Evolutionary conservation across 2,329 filamentous ascomycete genomes (phyloP).

Genomic region (Hymenoscyphus albidus): DNA sequence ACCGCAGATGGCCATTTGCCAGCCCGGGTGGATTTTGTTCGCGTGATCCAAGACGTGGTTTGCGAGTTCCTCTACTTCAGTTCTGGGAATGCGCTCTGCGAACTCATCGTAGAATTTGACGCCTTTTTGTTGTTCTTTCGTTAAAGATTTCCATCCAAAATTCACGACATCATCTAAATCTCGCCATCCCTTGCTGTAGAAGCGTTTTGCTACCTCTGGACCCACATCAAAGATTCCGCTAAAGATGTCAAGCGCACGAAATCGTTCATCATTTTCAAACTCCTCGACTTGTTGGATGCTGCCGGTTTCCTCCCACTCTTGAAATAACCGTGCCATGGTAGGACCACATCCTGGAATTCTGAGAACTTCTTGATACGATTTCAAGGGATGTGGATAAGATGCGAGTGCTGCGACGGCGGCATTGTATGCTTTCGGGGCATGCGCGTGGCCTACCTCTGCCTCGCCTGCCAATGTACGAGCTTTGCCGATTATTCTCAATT

Average conservation of each 20-base stretch:
- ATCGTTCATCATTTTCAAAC: slow-evolving; percentile 59
- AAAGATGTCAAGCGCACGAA: slow-evolving; percentile 65
- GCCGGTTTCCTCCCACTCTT: slow-evolving; percentile 65
- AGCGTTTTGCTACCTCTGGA: slow-evolving; percentile 73
- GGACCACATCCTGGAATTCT: slow-evolving; percentile 72
- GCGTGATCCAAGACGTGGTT: slow-evolving; percentile 63
- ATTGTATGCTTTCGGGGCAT: slow-evolving; percentile 83
- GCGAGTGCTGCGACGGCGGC: slow-evolving; percentile 79
- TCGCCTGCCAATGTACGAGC: slow-evolving; percentile 69
- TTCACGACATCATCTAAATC: slow-evolving; percentile 85
- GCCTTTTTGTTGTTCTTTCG: slow-evolving; percentile 84
- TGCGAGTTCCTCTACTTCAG: slow-evolving; percentile 69
- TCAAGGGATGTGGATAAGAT: slow-evolving; percentile 61
- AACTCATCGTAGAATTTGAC: slow-evolving; percentile 94
- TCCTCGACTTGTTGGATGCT: slow-evolving; percentile 60
- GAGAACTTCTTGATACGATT: slow-evolving; percentile 39
- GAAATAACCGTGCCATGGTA: slow-evolving; percentile 74
- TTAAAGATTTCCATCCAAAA: slow-evolving; percentile 70
- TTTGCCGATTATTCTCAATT: slow-evolving; percentile 70
- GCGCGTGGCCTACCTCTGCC: slow-evolving; percentile 76
- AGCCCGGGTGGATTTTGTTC: slow-evolving; percentile 52
- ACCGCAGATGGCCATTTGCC: slow-evolving; percentile 61
- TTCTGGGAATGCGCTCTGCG: slow-evolving; percentile 62
- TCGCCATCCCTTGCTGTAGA: slow-evolving; percentile 75
- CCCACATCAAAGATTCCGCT: slow-evolving; percentile 92